Evolutionary conservation across 2,329 filamentous ascomycete species (phyloP).

Genomic region (Pleomassaria siparia): DNA sequence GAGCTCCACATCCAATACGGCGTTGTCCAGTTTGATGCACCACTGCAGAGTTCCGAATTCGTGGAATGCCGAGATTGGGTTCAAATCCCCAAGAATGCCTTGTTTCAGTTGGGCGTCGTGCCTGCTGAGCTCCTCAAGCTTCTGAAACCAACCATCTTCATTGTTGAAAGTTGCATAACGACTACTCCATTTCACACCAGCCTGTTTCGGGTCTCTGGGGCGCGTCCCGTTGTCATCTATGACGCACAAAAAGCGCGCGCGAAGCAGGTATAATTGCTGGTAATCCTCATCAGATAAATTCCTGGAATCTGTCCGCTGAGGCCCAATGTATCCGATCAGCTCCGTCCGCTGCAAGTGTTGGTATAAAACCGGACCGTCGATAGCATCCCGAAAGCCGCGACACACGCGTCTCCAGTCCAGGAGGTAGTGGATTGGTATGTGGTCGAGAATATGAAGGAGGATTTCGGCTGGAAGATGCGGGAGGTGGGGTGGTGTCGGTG

Average conservation of each 20-base stretch:
- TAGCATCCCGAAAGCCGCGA: slow-evolving; percentile 31
- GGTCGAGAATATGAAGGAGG: slow-evolving; percentile 28
- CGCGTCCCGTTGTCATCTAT: background rate
- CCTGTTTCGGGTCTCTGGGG: background rate
- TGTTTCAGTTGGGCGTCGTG: slow-evolving; percentile 1
- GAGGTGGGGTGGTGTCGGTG: slow-evolving; percentile 1
- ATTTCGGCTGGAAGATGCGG: slow-evolving; percentile 36
- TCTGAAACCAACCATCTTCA: slow-evolving; percentile 20
- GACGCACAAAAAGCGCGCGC: slow-evolving; percentile 12
- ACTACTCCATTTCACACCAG: slow-evolving; percentile 16
- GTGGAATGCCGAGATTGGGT: slow-evolving; percentile 4
- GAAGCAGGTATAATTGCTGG: slow-evolving; percentile 19
- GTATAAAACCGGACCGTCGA: slow-evolving; percentile 32
- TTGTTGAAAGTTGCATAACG: slow-evolving; percentile 26
- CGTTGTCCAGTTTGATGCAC: slow-evolving; percentile 28
- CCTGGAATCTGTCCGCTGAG: background rate
- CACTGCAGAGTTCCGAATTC: slow-evolving; percentile 26
- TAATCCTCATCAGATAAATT: slow-evolving; percentile 16
- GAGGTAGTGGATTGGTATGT: slow-evolving; percentile 27
- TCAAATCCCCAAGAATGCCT: slow-evolving; percentile 8
- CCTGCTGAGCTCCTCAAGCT: slow-evolving; percentile 2
- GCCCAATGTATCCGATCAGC: slow-evolving; percentile 25
- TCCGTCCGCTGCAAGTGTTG: slow-evolving; percentile 22
- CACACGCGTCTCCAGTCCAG: slow-evolving; percentile 34
- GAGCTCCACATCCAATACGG: slow-evolving; percentile 26